These are phyloP conservation scores for Aspergillus carbonarius DNA, from an alignment of 2,329 filamentous ascomycete species.

Conservation along the genomic window DNA sequence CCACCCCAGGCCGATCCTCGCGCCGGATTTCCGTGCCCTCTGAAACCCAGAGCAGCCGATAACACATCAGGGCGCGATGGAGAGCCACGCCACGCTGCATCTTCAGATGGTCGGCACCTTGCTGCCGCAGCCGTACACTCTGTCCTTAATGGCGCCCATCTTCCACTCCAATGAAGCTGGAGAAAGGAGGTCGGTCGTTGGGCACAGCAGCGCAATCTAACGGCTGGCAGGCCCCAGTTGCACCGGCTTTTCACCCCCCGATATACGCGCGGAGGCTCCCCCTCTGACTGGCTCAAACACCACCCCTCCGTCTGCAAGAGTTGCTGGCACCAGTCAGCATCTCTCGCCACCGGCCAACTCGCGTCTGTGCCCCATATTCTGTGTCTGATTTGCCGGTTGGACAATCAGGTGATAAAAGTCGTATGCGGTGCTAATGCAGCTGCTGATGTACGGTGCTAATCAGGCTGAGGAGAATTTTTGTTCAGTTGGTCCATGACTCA, in stretches of 20 bases:
- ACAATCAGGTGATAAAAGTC: conserved; percentile 18
- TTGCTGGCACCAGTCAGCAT: conserved; percentile 15
- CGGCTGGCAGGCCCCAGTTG: neutral
- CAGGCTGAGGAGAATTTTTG: conserved; percentile 1
- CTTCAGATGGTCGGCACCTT: neutral
- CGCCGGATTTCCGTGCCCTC: conserved; percentile 1
- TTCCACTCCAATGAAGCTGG: neutral
- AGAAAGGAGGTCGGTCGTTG: neutral
- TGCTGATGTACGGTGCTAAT: conserved; percentile 12
- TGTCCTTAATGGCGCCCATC: neutral
- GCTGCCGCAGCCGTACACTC: neutral
- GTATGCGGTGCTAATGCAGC: conserved; percentile 22
- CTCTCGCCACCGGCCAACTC: conserved; percentile 8
- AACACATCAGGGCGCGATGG: neutral
- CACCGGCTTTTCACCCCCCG: conserved; percentile 4
- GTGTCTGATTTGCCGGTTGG: conserved; percentile 14
- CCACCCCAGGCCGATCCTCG: neutral
- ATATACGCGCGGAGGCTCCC: conserved; percentile 9
- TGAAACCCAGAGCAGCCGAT: neutral
- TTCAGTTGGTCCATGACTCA: conserved; percentile 1
- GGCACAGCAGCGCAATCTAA: neutral
- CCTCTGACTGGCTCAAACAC: neutral
- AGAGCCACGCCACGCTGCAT: conserved; percentile 1
- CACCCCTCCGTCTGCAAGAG: neutral
- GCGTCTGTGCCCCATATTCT: conserved; percentile 11